Conservation (phyloP, 2,329 filamentous ascomycete species). For the Botrytis deweyae region DNA sequence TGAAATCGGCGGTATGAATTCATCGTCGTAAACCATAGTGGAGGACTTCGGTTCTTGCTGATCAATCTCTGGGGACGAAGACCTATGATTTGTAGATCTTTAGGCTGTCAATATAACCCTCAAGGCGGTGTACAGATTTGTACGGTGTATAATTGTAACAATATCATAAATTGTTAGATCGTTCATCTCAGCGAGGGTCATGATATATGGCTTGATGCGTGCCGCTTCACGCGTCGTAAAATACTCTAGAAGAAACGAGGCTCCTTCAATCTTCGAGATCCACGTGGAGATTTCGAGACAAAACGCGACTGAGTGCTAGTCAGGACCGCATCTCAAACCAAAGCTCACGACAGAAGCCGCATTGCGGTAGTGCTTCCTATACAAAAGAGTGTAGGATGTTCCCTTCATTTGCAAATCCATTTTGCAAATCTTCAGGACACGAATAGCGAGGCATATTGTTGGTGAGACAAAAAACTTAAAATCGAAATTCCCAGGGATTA, state of each 20-base stretch:
- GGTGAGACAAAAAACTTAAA: slow-evolving; percentile 16
- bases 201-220: slow-evolving; percentile 6
- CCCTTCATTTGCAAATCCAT: slow-evolving; percentile 11
- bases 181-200: not conserved
- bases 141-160: not conserved
- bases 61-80: not conserved
- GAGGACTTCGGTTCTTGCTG: slow-evolving; percentile 12
- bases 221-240: slow-evolving; percentile 3
- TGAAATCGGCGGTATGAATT: slow-evolving; percentile 9
- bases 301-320: slow-evolving; percentile 13
- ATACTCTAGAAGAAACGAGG: slow-evolving; percentile 15
- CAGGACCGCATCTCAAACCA: slow-evolving; percentile 7
- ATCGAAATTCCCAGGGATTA: slow-evolving; percentile 5
- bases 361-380: slow-evolving; percentile 16
- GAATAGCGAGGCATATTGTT: slow-evolving; percentile 2
- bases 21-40: slow-evolving; percentile 14
- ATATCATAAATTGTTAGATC: not conserved
- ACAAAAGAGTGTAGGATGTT: slow-evolving; percentile 3
- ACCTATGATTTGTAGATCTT: slow-evolving; percentile 17
- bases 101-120: not conserved
- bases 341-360: slow-evolving; percentile 16
- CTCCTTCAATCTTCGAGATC: slow-evolving; percentile 7
- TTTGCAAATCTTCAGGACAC: slow-evolving; percentile 14
- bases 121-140: slow-evolving; percentile 14
- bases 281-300: slow-evolving; percentile 13